These are phyloP conservation scores for Rhizoclosmatium globosum DNA, from an alignment of 192 early-diverging fungal genomes.

Conservation along the genomic window DNA sequence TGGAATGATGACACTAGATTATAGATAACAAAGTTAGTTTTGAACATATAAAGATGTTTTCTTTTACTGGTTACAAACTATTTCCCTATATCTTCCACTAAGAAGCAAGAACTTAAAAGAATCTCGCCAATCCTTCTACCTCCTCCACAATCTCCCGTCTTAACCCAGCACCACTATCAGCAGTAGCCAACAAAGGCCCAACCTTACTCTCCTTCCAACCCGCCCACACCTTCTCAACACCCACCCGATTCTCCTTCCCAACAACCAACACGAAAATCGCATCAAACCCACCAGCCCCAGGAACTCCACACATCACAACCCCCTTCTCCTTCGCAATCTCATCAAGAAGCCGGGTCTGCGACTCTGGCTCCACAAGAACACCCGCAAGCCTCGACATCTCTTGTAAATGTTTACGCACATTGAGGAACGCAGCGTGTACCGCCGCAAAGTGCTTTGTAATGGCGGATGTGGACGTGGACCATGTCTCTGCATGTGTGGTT, in stretches of 20 bases:
- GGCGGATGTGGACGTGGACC: background rate
- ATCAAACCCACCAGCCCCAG: constrained; percentile 97
- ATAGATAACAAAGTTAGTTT: too few species aligned
- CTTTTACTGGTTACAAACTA: too few species aligned
- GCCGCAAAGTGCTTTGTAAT: too few species aligned
- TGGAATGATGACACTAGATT: too few species aligned
- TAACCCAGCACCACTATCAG: constrained; percentile 65
- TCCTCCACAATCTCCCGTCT: background rate
- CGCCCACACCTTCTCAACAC: constrained; percentile 48
- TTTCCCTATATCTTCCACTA: too few species aligned
- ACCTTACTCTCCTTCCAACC: constrained; percentile 83
- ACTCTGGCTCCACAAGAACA: constrained; percentile 90
- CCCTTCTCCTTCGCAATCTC: constrained; percentile 81
- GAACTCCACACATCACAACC: constrained; percentile 91
- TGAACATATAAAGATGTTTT: too few species aligned
- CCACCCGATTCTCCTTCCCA: constrained; percentile 7
- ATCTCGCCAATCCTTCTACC: constrained; percentile 15
- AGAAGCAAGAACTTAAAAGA: too few species aligned
- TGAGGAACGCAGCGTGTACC: background rate
- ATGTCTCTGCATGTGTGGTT: constrained; percentile 23
- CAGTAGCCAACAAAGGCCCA: constrained; percentile 78
- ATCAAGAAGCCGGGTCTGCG: constrained; percentile 89
- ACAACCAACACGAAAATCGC: constrained; percentile 90
- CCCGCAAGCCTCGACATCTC: constrained; percentile 74
- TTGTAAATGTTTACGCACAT: constrained; percentile 73